phyloP scores from a whole-genome alignment of 1,284 basidiomycete genomes.

The Mycena citricolor region DNA sequence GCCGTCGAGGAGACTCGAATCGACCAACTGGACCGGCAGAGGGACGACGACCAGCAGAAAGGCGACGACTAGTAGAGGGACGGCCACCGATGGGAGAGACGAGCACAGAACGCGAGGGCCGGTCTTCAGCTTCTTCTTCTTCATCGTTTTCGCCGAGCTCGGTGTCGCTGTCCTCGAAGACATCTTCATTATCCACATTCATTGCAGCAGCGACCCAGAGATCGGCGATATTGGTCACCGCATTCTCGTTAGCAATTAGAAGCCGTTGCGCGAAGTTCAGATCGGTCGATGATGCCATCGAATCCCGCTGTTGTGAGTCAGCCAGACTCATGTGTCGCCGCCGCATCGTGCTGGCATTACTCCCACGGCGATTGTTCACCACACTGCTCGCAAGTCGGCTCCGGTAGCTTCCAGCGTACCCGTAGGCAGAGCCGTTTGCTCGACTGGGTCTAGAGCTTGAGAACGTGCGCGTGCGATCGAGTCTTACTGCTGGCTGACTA shows the following conservation, averaged over 20 bases:
- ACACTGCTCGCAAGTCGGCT: slow-evolving; percentile 52
- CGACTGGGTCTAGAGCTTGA: slow-evolving; percentile 48
- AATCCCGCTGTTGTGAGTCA: slow-evolving; percentile 37
- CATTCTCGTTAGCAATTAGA: slow-evolving; percentile 89
- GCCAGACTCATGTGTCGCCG: slow-evolving; percentile 50
- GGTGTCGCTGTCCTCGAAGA: slow-evolving; percentile 61
- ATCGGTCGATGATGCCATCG: slow-evolving; percentile 46
- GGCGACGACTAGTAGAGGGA: slow-evolving; percentile 20
- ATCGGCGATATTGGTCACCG: slow-evolving; percentile 86
- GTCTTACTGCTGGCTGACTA: slow-evolving; percentile 18
- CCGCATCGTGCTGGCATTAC: slow-evolving; percentile 47
- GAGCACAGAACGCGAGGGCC: slow-evolving; percentile 28
- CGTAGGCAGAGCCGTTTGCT: slow-evolving; percentile 76
- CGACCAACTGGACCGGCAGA: slow-evolving; percentile 13
- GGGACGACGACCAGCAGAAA: slow-evolving; percentile 28
- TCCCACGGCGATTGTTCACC: slow-evolving; percentile 40
- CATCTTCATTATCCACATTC: slow-evolving; percentile 83
- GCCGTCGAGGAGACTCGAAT: slow-evolving; percentile 33
- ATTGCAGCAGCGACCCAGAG: slow-evolving; percentile 93
- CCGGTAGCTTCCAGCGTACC: slow-evolving; percentile 60
- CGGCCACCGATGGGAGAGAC: slow-evolving; percentile 3
- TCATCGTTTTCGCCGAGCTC: slow-evolving; percentile 43
- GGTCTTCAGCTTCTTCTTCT: slow-evolving; percentile 33
- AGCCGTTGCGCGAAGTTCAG: slow-evolving; percentile 87
- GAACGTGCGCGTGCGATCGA: slow-evolving; percentile 42